Evolutionary conservation across 1,284 basidiomycete species (phyloP), one percentile per base, ranked within the genome.

Genomic region (Naganishia liquefaciens): DNA sequence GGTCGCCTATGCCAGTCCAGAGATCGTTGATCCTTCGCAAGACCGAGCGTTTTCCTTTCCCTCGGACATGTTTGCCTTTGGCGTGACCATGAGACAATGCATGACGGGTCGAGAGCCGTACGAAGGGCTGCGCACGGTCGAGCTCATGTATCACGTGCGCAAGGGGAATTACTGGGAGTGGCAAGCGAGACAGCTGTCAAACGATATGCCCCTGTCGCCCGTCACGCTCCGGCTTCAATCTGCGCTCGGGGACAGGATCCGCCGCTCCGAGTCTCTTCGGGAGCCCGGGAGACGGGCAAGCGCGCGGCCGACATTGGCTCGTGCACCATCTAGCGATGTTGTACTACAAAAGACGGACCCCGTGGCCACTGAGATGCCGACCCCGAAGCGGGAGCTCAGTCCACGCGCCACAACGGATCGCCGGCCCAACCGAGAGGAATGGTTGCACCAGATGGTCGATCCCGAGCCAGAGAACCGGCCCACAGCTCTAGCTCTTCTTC

Each of bases 41-140:
- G 64, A 54, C n/a, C 72, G 69, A 27, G 71, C 79, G 0, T 82
- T 82, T 71, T 77, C 75, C 25, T 81, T 79, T 70, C 76, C 80
- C 1, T 76, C 79, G 64, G 82, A 83, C 72, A 71, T 83, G 13
- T 83, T 82, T 69, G 76, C 80, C 23, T 76, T 82, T 47, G 82
- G 81, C 28, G 79, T 81, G 0, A 81, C 81, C 5, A 75, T 83
- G 21, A 75, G 77, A 57, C 79, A 80, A 57, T 75, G 79, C 52
- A 66, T 82, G 47, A 80, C 80, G 1, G 81, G 80, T 0, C 69
- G 76, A 9, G 81, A 82, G 63, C 82, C 82, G 3, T 83, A 79
- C 71, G 72, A 74, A 44, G 77, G 78, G 15, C 65, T 71, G 6
- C 72, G 81, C 11, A 70, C 75, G 0, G 70, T 80, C 28, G 81